These are phyloP conservation scores for Discostella stelligera DNA, from an alignment of 352 stramenopile species.

Conservation along the genomic window DNA sequence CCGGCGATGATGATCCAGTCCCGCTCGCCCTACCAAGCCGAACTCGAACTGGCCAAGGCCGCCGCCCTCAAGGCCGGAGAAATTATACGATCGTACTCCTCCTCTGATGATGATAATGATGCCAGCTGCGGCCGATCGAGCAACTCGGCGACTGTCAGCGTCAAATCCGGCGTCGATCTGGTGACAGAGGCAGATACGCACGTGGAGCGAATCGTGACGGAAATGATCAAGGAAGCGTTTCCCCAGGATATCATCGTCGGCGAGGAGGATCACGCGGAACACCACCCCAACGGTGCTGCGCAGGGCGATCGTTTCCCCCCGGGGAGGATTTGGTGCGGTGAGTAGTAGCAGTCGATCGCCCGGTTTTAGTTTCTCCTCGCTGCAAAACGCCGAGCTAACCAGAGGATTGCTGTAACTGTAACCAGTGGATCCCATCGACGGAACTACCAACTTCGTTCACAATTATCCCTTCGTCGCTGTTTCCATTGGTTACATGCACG, in stretches of 20 bases:
- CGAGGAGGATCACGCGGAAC: conserved; percentile 45
- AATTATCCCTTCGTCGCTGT: conserved; percentile 53
- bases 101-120: no score
- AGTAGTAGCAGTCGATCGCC: not conserved
- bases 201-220: conserved; percentile 42
- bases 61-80: conserved; percentile 41
- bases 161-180: conserved; percentile 51
- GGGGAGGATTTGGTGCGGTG: conserved; percentile 37
- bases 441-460: conserved; percentile 89
- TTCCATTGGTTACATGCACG: conserved; percentile 40
- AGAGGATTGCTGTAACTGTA: not conserved
- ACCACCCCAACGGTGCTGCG: conserved; percentile 16
- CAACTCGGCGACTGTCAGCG: conserved; percentile 31
- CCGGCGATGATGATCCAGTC: conserved; percentile 15
- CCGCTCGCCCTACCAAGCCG: conserved; percentile 32
- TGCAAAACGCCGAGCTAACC: no score
- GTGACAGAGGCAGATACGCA: conserved; percentile 49
- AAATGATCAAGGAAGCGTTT: conserved; percentile 49
- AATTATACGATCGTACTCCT: conserved; percentile 45
- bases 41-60: conserved; percentile 38
- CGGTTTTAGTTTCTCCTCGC: no score
- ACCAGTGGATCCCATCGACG: conserved; percentile 91
- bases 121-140: conserved; percentile 11
- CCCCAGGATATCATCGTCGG: conserved; percentile 50
- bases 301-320: conserved; percentile 38